Evolutionary conservation across 805 yeast genomes (phyloP), one percentile per base, ranked within the genome.

Genomic region (Myxozyma melibiosi): DNA sequence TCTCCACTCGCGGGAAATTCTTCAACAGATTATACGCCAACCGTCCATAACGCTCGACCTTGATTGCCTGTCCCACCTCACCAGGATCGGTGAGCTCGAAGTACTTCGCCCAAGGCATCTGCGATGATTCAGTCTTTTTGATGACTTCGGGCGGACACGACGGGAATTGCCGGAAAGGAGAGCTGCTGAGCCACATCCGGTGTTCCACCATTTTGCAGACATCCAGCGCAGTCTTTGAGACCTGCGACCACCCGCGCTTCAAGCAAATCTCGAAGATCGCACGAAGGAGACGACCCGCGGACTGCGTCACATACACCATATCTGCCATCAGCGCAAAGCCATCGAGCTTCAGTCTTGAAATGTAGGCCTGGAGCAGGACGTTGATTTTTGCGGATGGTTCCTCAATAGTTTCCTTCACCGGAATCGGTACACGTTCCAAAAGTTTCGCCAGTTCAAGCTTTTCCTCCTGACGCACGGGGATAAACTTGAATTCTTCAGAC

Each of bases 291-390:
- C 99, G 80, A 2, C 95, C 92, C 0, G 97, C 97, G 39, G 95
- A 89, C 71, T 94, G 98, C 0, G 94, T 87, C 39, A 94, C 83
- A 68, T 88, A 94, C 2, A 89, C 78, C 96, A 91, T 90, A 74
- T 94, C 99, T 0, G 96, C 84, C 79, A 86, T 83, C 58, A 95
- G 73, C 0, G 97, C 97, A 74, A 89, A 88, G 0, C 98, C 98
- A 0, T 87, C 94, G 16, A 94, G 74, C 8, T 77, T 74, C 24
- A 91, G 74, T 35, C 84, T 73, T 0, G 97, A 87, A n/a, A 94
- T 88, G 66, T 88, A 90, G 0, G 96, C 81, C 68, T 94, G 99
- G 11, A 94, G 73, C 35, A 94, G 71, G 6, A 90, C 82, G 63
- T 85, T 90, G 20, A 88, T 80, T 69, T 94, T 94, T 0, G 96